These are phyloP conservation scores for Rubia yunnanensis DNA, from an alignment of 257 asterid species.

Conservation along the genomic window DNA sequence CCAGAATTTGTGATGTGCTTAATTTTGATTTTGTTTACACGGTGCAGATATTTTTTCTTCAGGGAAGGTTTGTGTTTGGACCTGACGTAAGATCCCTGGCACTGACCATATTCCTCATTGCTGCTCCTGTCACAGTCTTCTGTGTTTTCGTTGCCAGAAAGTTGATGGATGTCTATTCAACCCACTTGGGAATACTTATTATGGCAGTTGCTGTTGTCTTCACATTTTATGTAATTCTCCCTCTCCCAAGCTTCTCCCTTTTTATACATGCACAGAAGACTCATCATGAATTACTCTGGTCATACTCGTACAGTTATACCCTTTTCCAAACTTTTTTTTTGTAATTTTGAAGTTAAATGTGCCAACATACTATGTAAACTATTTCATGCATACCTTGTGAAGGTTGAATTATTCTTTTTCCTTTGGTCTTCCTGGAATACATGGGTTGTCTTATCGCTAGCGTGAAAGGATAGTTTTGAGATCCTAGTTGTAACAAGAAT, in stretches of 20 bases:
- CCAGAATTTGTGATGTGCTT: background rate
- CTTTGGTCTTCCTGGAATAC: background rate
- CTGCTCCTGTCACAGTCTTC: slow-evolving; percentile 70
- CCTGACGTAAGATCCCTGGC: slow-evolving; percentile 89
- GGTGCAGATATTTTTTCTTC: slow-evolving; percentile 72
- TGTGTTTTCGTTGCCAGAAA: slow-evolving; percentile 88
- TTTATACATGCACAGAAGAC: background rate
- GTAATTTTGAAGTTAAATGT: background rate
- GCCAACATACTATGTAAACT: background rate
- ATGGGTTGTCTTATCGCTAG: background rate
- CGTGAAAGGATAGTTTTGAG: background rate
- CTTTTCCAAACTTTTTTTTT: background rate
- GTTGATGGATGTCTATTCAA: slow-evolving; percentile 58
- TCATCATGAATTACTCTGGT: background rate
- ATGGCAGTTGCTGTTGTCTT: slow-evolving; percentile 62
- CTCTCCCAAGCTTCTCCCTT: slow-evolving; percentile 17
- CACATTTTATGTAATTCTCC: slow-evolving; percentile 57
- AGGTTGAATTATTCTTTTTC: background rate
- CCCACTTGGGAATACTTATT: slow-evolving; percentile 62
- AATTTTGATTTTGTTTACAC: slow-evolving; percentile 15
- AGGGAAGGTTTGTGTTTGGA: slow-evolving; percentile 89
- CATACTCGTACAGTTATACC: background rate
- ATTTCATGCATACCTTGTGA: background rate
- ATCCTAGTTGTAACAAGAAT: background rate
- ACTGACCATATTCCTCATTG: slow-evolving; percentile 73